Percentiles rank a stretch among this genome's conserved stretches.
Evolutionary conservation across 257 asterid species (phyloP).

Genomic region (Ballota nigra): DNA sequence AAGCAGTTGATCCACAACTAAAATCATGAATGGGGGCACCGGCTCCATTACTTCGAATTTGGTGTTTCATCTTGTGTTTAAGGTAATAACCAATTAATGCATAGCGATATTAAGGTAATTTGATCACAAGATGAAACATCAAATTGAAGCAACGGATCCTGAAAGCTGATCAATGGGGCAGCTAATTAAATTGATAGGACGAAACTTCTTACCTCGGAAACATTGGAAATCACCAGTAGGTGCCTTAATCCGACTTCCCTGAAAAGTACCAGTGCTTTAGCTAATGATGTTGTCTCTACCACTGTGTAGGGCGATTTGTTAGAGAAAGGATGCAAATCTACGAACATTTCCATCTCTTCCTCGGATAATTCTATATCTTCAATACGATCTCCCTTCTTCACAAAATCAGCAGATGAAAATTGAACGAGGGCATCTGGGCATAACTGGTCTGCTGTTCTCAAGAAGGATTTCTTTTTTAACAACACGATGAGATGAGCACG

Average conservation of each 20-base stretch:
- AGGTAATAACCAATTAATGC: neutral
- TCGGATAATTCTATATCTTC: conserved; percentile 49
- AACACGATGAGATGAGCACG: conserved; percentile 65
- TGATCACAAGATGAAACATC: too few species aligned
- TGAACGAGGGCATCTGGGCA: conserved; percentile 24
- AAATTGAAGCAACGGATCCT: too few species aligned
- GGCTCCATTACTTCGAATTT: too few species aligned
- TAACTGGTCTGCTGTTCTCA: conserved; percentile 29
- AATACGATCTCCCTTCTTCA: conserved; percentile 55
- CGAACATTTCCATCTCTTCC: conserved; percentile 78
- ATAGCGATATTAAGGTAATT: too few species aligned
- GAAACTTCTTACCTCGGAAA: conserved; percentile 48
- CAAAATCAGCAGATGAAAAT: conserved; percentile 66
- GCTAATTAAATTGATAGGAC: neutral
- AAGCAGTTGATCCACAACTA: too few species aligned
- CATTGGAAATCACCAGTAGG: conserved; percentile 68
- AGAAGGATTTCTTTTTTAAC: conserved; percentile 60
- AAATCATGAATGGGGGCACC: too few species aligned
- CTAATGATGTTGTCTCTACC: conserved; percentile 71
- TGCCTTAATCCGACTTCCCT: conserved; percentile 87
- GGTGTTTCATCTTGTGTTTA: neutral
- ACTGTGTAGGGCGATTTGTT: conserved; percentile 79
- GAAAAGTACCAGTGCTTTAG: conserved; percentile 70
- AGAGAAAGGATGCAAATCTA: conserved; percentile 75
- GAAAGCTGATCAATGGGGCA: too few species aligned